Evolutionary conservation across 2,329 filamentous ascomycete species (phyloP).

Genomic region (Clonostachys solani): DNA sequence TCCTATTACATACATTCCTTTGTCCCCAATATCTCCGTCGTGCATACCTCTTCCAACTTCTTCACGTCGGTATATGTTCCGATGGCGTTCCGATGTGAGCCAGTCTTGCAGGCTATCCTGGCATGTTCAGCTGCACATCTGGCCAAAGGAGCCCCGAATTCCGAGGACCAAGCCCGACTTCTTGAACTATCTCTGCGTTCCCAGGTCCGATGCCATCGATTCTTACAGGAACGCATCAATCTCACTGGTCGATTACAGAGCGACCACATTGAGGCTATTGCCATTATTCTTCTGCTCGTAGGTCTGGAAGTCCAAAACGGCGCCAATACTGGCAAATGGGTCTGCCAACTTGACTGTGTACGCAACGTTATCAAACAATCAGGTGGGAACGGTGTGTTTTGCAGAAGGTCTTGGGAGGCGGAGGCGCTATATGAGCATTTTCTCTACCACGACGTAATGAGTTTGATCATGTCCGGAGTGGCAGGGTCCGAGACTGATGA

Average conservation of each 20-base stretch:
- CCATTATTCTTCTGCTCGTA: constrained; percentile 3
- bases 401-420: neutral
- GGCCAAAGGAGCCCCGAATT: neutral
- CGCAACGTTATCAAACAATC: neutral
- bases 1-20: constrained; percentile 5
- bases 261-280: neutral
- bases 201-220: neutral
- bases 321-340: constrained; percentile 1
- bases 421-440: neutral
- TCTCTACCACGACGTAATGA: neutral
- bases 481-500: neutral
- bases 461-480: neutral
- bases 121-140: constrained; percentile 4
- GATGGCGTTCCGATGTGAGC: constrained; percentile 4
- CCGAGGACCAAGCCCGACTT: neutral
- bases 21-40: neutral
- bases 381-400: neutral
- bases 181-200: neutral
- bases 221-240: neutral
- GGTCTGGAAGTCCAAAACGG: constrained; percentile 4
- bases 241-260: neutral
- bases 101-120: constrained; percentile 1
- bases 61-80: constrained; percentile 2
- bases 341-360: constrained; percentile 2
- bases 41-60: neutral